Evolutionary conservation across 2,329 filamentous ascomycete genomes (phyloP), one percentile per base, ranked within the genome.

Genomic region (Penicillium sp.): DNA sequence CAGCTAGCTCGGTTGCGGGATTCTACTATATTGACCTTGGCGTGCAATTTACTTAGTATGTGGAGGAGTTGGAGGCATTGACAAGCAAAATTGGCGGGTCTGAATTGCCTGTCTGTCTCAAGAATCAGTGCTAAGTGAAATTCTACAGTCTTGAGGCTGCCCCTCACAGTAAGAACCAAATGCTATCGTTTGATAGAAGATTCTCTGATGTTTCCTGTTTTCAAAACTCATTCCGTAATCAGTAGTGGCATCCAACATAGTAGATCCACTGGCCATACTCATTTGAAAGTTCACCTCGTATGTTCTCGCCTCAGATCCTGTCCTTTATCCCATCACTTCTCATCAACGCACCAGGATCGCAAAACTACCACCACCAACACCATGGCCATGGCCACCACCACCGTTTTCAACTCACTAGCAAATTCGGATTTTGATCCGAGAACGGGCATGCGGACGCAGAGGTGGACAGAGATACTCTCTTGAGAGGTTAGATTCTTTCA

Each of bases 1-100:
- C 51, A 26, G 6, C 51, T n/a, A 37, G 22, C 24, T 54, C 51
- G 13, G 37, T 54, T 9, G 37, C 13, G 15, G 51, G 51, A 28
- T 54, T 54, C 9, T 54, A 54, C 37, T 54, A 54, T n/a, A 54
- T 54, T 28, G 51, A 54, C 24, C 33, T 54, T 19, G 51, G 51
- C 15, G 51, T 54, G 22, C 51, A 54, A 40, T 54, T 54, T 26
- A 54, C 51, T 30, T 54, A 28, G 17, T 9, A 28, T 40, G 1
- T 15, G 50, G 1, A 26, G 50, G 17, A 22, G 24, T 33, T 53
- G 30, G 50, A 38, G 7, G 30, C 26, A 26, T 10, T 12, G 24
- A 44, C 13, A 47, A 10, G 24, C 44, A 26, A 6, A 7, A 13
- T 28, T 28, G 44, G 13, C 6, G 8, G 10, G 15, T 42, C n/a